Evolutionary conservation across 2,329 filamentous ascomycete genomes (phyloP).

Genomic region (Pseudopyrenochaeta lycopersici): DNA sequence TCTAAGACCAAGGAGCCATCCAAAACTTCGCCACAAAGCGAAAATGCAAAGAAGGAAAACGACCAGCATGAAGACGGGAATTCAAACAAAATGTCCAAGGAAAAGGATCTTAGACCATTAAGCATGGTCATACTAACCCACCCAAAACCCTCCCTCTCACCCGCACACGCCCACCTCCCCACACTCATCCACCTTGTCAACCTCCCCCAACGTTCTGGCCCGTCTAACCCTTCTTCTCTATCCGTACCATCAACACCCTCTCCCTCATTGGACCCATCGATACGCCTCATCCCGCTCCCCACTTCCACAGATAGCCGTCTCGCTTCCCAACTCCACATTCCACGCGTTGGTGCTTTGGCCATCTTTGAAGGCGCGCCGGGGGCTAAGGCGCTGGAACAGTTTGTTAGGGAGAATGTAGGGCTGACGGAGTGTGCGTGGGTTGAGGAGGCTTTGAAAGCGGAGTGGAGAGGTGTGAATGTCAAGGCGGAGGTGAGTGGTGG

Average conservation of each 20-base stretch:
- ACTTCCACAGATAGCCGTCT: constrained; percentile 67
- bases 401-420: constrained; percentile 63
- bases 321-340: constrained; percentile 66
- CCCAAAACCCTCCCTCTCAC: constrained; percentile 42
- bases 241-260: constrained; percentile 16
- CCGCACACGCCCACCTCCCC: constrained; percentile 45
- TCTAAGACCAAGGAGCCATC: too few relatives aligned
- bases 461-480: constrained; percentile 57
- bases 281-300: constrained; percentile 70
- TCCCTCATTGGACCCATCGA: constrained; percentile 23
- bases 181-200: constrained; percentile 42
- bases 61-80: too few relatives aligned
- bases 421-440: constrained; percentile 67
- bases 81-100: neutral
- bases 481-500: constrained; percentile 5
- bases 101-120: constrained; percentile 11
- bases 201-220: too few relatives aligned
- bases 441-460: constrained; percentile 51
- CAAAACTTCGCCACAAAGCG: too few relatives aligned
- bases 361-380: constrained; percentile 66
- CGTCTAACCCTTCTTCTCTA: constrained; percentile 18
- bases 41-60: too few relatives aligned
- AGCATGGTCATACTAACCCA: constrained; percentile 44
- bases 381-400: constrained; percentile 65
- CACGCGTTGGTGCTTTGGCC: constrained; percentile 71